phyloP scores from a whole-genome alignment of 2,329 filamentous ascomycete genomes.

The Fusarium hainanense region DNA sequence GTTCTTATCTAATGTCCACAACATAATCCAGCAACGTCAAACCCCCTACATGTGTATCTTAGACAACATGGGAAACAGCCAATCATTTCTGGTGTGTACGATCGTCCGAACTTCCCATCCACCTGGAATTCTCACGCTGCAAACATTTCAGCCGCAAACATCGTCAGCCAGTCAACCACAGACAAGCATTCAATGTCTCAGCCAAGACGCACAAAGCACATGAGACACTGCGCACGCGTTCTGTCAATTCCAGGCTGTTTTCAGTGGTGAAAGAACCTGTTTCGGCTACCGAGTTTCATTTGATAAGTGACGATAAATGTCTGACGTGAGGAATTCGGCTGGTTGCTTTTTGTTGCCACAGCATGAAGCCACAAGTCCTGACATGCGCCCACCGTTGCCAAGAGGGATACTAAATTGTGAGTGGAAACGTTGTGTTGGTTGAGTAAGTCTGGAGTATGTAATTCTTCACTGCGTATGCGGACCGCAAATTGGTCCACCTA shows the following conservation, averaged over 20 bases:
- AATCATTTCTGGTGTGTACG: background rate
- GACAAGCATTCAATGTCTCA: background rate
- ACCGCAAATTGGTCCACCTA: background rate
- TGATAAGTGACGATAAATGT: background rate
- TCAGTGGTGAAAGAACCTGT: background rate
- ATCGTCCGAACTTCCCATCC: background rate
- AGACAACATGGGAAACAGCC: background rate
- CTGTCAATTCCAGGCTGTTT: background rate
- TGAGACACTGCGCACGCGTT: slow-evolving; percentile 6
- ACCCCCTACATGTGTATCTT: too few relatives aligned
- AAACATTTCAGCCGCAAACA: background rate
- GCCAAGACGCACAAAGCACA: background rate
- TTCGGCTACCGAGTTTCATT: background rate
- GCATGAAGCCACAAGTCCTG: background rate
- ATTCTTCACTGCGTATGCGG: background rate
- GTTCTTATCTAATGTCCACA: too few relatives aligned
- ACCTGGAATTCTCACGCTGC: background rate
- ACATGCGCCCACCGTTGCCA: too few relatives aligned
- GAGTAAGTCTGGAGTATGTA: background rate
- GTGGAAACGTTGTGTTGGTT: background rate
- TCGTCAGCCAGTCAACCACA: background rate
- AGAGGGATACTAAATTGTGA: background rate
- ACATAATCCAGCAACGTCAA: background rate
- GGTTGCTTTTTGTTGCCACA: background rate
- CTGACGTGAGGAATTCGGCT: background rate